phyloP scores from a whole-genome alignment of 1,139 yeast genomes.

The Protomyces gravidus region DNA sequence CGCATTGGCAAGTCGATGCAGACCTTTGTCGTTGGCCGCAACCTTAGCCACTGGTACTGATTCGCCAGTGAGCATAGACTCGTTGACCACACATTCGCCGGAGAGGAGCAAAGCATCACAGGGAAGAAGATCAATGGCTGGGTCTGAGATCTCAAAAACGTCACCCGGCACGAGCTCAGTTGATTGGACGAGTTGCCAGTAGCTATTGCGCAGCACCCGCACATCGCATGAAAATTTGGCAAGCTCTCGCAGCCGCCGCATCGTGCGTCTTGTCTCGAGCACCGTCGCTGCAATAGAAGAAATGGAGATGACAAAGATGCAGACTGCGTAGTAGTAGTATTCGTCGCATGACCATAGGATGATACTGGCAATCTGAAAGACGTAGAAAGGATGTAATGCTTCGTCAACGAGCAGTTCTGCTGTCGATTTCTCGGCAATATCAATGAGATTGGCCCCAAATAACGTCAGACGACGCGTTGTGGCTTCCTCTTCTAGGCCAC shows the following conservation, averaged over 20 bases:
- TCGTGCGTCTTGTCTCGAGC: constrained; percentile 73
- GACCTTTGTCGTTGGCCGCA: constrained; percentile 60
- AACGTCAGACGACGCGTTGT: constrained; percentile 66
- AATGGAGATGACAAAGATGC: constrained; percentile 81
- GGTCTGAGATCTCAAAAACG: constrained; percentile 83
- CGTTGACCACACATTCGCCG: constrained; percentile 92
- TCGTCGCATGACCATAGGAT: constrained; percentile 87
- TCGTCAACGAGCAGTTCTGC: constrained; percentile 71
- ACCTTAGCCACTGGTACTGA: constrained; percentile 90
- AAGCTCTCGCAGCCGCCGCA: constrained; percentile 65
- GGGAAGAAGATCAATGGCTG: constrained; percentile 66
- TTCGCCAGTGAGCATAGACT: constrained; percentile 95
- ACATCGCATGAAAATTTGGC: constrained; percentile 73
- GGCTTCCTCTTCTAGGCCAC: constrained; percentile 67
- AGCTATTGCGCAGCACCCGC: constrained; percentile 86
- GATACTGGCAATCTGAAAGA: constrained; percentile 88
- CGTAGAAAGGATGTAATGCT: constrained; percentile 83
- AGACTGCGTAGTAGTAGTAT: constrained; percentile 86
- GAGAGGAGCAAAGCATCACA: constrained; percentile 82
- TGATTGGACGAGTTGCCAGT: constrained; percentile 77
- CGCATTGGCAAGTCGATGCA: constrained; percentile 51
- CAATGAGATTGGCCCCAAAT: constrained; percentile 72
- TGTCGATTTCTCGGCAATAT: constrained; percentile 68
- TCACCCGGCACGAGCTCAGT: constrained; percentile 94
- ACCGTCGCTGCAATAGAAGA: constrained; percentile 74